Percentiles rank a stretch among this genome's conserved stretches.
Conservation (phyloP, 176 grass and related monocot species). For the Thalia dealbata region DNA sequence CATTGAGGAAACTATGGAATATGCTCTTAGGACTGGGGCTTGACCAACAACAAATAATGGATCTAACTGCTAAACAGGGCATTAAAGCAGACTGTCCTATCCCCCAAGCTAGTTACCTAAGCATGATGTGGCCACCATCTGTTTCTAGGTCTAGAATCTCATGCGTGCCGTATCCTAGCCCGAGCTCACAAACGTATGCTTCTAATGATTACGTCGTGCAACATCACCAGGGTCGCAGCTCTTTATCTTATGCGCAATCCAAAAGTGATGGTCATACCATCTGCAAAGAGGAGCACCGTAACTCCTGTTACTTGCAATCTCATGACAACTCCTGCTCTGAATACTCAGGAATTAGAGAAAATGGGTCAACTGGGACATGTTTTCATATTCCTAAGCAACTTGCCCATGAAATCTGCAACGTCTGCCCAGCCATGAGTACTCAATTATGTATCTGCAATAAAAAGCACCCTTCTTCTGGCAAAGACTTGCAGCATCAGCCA, state of each 20-base stretch:
- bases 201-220: slow-evolving; percentile 56
- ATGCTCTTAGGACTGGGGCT: slow-evolving; percentile 79
- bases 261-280: slow-evolving; percentile 41
- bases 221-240: slow-evolving; percentile 69
- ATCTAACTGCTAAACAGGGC: slow-evolving; percentile 77
- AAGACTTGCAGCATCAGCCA: slow-evolving; percentile 22
- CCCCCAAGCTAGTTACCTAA: slow-evolving; percentile 35
- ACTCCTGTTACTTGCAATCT: slow-evolving; percentile 66
- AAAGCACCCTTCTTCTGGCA: slow-evolving; percentile 26
- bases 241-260: slow-evolving; percentile 36
- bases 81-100: slow-evolving; percentile 65
- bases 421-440: slow-evolving; percentile 10
- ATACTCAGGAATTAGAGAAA: slow-evolving; percentile 28
- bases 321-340: slow-evolving; percentile 15
- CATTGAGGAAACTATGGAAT: slow-evolving; percentile 72
- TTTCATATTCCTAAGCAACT: slow-evolving; percentile 35
- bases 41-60: slow-evolving; percentile 77
- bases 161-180: slow-evolving; percentile 36
- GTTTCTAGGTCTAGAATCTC: slow-evolving; percentile 18
- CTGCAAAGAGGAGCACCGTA: slow-evolving; percentile 55
- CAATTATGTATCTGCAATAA: slow-evolving; percentile 11
- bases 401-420: slow-evolving; percentile 16
- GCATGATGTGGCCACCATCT: slow-evolving; percentile 21
- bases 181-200: slow-evolving; percentile 21
- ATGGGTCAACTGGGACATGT: slow-evolving; percentile 25